phyloP scores from a whole-genome alignment of 2,329 filamentous ascomycete genomes.

The Elsinoe batatas region DNA sequence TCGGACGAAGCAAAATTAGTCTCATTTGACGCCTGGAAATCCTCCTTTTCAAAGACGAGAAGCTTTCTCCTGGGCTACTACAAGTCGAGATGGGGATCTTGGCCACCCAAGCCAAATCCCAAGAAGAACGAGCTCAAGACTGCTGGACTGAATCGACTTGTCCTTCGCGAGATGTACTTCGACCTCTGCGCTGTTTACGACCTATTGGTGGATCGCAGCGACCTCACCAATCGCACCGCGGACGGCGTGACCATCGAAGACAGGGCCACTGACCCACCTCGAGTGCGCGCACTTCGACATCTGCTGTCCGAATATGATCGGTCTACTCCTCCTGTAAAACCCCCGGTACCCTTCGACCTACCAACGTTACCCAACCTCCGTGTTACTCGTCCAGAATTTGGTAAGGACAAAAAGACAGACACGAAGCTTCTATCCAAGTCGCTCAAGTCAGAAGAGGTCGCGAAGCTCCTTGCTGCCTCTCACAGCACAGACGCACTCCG shows the following conservation, averaged over 20 bases:
- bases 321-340: slow-evolving; percentile 78
- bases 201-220: slow-evolving; percentile 68
- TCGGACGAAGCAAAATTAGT: slow-evolving; percentile 65
- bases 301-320: slow-evolving; percentile 82
- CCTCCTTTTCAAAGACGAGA: slow-evolving; percentile 63
- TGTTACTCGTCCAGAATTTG: slow-evolving; percentile 54
- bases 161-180: slow-evolving; percentile 70
- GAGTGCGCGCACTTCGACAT: slow-evolving; percentile 61
- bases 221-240: slow-evolving; percentile 67
- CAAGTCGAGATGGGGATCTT: slow-evolving; percentile 56
- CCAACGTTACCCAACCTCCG: slow-evolving; percentile 65
- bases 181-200: slow-evolving; percentile 86
- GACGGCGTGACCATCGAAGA: slow-evolving; percentile 53
- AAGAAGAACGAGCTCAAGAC: slow-evolving; percentile 88
- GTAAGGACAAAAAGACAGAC: slow-evolving; percentile 63
- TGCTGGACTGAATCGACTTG: slow-evolving; percentile 73
- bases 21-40: slow-evolving; percentile 75
- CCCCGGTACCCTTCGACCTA: slow-evolving; percentile 82
- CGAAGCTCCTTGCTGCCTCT: slow-evolving; percentile 64
- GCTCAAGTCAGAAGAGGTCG: slow-evolving; percentile 69
- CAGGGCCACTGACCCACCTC: slow-evolving; percentile 46
- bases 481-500: slow-evolving; percentile 65
- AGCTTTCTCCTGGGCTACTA: slow-evolving; percentile 64
- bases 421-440: slow-evolving; percentile 59
- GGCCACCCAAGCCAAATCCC: slow-evolving; percentile 84